Evolutionary conservation across 2,329 filamentous ascomycete genomes (phyloP).

Genomic region (Fusarium dimerum): DNA sequence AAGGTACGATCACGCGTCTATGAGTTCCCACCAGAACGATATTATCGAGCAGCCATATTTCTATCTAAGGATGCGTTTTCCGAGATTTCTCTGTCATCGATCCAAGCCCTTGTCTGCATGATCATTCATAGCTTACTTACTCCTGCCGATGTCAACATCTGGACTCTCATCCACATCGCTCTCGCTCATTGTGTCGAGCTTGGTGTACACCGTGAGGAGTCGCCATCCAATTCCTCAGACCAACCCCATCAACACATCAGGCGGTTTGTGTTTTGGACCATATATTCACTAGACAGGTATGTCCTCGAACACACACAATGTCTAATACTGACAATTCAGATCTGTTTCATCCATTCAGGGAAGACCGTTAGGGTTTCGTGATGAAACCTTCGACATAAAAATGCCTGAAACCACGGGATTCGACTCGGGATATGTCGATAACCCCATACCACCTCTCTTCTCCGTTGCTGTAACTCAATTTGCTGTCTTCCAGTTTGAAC

Average conservation of each 20-base stretch:
- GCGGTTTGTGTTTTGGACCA: constrained; percentile 36
- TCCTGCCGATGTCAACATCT: constrained; percentile 37
- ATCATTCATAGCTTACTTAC: constrained; percentile 35
- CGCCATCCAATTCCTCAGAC: constrained; percentile 3
- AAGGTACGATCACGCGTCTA: constrained; percentile 35
- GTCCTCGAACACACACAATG: not conserved
- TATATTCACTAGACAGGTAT: constrained; percentile 39
- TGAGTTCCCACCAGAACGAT: constrained; percentile 35
- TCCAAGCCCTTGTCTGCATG: constrained; percentile 35
- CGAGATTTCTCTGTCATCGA: constrained; percentile 32
- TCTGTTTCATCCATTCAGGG: constrained; percentile 40
- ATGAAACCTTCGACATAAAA: constrained; percentile 39
- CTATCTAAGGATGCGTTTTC: constrained; percentile 35
- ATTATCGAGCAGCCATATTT: constrained; percentile 34
- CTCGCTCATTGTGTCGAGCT: constrained; percentile 40
- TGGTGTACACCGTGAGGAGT: constrained; percentile 38
- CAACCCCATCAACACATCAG: constrained; percentile 13
- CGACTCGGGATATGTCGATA: not conserved
- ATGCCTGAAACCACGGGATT: constrained; percentile 9
- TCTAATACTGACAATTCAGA: constrained; percentile 14
- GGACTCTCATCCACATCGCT: constrained; percentile 38
- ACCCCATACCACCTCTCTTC: not conserved
- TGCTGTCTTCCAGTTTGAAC: constrained; percentile 29
- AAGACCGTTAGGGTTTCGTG: constrained; percentile 38
- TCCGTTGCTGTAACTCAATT: constrained; percentile 15